Evolutionary conservation across 345 rosid species (phyloP).

Genomic region (Populus alba): DNA sequence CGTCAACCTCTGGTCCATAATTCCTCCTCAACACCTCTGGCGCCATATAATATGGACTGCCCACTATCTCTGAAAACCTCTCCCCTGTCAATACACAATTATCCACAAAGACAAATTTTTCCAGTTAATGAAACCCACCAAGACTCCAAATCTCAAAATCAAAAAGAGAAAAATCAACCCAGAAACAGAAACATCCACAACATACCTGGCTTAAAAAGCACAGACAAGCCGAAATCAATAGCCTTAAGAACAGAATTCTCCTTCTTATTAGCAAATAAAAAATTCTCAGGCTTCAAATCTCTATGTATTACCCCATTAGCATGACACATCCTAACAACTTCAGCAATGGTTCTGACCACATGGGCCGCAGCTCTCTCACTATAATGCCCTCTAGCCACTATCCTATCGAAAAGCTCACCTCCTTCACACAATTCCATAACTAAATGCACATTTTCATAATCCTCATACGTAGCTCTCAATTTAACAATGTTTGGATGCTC

Average conservation of each 20-base stretch:
- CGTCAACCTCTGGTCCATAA: conserved; percentile 88
- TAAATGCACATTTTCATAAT: conserved; percentile 77
- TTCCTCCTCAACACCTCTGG: conserved; percentile 85
- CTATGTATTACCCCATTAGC: conserved; percentile 88
- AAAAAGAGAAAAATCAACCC: neutral
- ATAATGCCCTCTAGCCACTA: conserved; percentile 93
- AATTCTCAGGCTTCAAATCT: conserved; percentile 95
- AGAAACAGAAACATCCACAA: neutral
- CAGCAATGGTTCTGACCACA: conserved; percentile 72
- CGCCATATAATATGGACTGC: conserved; percentile 97
- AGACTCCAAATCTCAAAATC: neutral
- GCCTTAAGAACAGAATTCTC: conserved; percentile 77
- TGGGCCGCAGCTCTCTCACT: conserved; percentile 89
- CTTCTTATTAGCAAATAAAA: conserved; percentile 85
- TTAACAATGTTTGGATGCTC: conserved; percentile 82
- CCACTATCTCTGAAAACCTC: conserved; percentile 85
- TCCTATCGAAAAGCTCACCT: conserved; percentile 92
- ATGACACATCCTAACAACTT: conserved; percentile 93
- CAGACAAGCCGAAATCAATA: conserved; percentile 91
- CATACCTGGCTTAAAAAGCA: conserved; percentile 81
- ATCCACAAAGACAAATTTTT: neutral
- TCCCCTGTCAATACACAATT: conserved; percentile 47
- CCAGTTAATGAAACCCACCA: neutral
- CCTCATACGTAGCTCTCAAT: conserved; percentile 91
- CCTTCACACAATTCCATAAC: conserved; percentile 98